Conservation (phyloP, 306 rosid genomes). For the Citrullus amarus region DNA sequence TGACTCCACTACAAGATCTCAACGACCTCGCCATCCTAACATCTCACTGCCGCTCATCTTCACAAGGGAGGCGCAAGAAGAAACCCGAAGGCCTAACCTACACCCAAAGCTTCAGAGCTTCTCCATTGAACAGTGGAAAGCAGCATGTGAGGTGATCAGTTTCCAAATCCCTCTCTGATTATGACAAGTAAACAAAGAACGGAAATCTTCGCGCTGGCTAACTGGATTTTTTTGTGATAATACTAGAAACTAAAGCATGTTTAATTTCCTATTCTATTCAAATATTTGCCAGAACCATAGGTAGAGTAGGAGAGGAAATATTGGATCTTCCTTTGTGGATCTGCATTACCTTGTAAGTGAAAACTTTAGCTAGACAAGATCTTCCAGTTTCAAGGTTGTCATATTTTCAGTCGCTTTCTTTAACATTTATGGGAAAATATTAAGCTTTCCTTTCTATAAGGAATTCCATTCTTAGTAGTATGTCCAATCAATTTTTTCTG, state of each 20-base stretch:
- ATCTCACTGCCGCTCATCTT: constrained; percentile 60
- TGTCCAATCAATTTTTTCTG: neutral
- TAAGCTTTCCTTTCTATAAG: neutral
- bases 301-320: neutral
- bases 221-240: neutral
- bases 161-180: neutral
- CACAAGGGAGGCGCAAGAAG: constrained; percentile 78
- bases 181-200: neutral
- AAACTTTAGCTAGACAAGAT: neutral
- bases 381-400: neutral
- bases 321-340: neutral
- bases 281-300: neutral
- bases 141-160: constrained; percentile 24
- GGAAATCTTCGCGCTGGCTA: neutral
- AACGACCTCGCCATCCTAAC: constrained; percentile 72
- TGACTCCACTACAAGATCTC: constrained; percentile 74
- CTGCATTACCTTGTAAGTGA: neutral
- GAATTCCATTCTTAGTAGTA: neutral
- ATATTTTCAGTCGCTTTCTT: neutral
- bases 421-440: neutral
- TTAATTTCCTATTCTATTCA: neutral
- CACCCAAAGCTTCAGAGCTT: constrained; percentile 63
- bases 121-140: constrained; percentile 63
- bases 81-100: constrained; percentile 49
- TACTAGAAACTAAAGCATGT: neutral